Evolutionary conservation across 2,329 filamentous ascomycete genomes (phyloP), one percentile per base, ranked within the genome.

Genomic region (Juglanconis juglandina): DNA sequence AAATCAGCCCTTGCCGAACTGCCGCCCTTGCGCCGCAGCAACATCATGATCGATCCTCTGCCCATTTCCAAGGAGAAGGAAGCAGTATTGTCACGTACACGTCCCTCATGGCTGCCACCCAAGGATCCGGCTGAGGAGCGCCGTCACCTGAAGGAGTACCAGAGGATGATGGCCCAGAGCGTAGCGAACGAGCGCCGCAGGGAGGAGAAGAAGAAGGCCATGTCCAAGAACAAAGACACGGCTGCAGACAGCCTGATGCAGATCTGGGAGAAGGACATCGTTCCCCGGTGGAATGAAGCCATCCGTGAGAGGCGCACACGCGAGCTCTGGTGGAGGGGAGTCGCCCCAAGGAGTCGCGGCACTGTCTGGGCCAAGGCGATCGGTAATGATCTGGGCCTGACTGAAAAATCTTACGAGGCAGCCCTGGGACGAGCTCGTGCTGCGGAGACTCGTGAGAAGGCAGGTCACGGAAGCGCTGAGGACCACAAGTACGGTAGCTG

Each of bases 71-170:
- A 91, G 72, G 91, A 95, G 74, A 95, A 95, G 72, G 90, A 94
- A 69, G 90, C 90, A 3, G 90, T 93, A 2, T 79, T 95, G 30
- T 92, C 89, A 32, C 82, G 91, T 17, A 95, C 91, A 2, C 82
- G 91, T 42, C 91, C 91, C 0, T 92, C 89, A 1, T 95, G 91
- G 91, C 78, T 95, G 2, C 91, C 91, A 1, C 91, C 91, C 1
- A 95, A 95, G 75, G 87, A 95, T 66, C 93, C 92, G 2, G 90
- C 90, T 57, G 95, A 99, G 73, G 95, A 99, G 76, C 90, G 86
- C 71, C 88, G 88, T 66, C 95, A 99, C 73, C 72, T 99, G 66
- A 92, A 85, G 69, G 87, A 95, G 71, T 95, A 93, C 70, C 88
- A 93, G 74, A 87, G 83, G 72, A 93, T 95, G 89, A 91, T 94